Evolutionary conservation across 257 asterid species (phyloP).

Genomic region (Nicotiana tomentosiformis): DNA sequence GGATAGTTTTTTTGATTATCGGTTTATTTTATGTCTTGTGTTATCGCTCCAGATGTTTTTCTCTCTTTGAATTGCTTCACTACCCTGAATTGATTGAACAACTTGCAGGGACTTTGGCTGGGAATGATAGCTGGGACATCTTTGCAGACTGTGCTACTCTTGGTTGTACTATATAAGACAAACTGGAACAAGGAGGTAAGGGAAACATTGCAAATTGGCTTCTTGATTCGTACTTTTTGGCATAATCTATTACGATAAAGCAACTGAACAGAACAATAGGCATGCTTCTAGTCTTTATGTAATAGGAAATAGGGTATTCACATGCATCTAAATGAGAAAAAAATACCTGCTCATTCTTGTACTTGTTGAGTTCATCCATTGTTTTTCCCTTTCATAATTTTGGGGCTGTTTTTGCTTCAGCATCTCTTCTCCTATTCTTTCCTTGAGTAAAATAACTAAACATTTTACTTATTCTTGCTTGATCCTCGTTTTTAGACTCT

Average conservation of each 20-base stretch:
- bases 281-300: neutral
- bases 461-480: neutral
- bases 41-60: neutral
- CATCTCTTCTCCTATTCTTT: neutral
- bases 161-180: constrained; percentile 47
- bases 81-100: neutral
- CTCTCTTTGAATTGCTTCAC: neutral
- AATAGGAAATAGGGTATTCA: neutral
- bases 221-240: neutral
- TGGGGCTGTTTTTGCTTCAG: neutral
- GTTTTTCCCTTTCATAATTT: neutral
- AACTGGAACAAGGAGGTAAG: constrained; percentile 69
- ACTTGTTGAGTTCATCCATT: neutral
- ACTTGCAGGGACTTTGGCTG: constrained; percentile 66
- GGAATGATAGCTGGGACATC: constrained; percentile 70
- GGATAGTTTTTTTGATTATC: neutral
- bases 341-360: neutral
- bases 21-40: neutral
- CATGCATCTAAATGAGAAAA: neutral
- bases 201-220: neutral
- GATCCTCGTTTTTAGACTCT: neutral
- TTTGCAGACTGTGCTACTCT: constrained; percentile 53
- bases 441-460: neutral
- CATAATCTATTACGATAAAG: neutral
- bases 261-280: neutral